phyloP scores from a whole-genome alignment of 2,329 filamentous ascomycete genomes.

The Keithomyces neogunnii region DNA sequence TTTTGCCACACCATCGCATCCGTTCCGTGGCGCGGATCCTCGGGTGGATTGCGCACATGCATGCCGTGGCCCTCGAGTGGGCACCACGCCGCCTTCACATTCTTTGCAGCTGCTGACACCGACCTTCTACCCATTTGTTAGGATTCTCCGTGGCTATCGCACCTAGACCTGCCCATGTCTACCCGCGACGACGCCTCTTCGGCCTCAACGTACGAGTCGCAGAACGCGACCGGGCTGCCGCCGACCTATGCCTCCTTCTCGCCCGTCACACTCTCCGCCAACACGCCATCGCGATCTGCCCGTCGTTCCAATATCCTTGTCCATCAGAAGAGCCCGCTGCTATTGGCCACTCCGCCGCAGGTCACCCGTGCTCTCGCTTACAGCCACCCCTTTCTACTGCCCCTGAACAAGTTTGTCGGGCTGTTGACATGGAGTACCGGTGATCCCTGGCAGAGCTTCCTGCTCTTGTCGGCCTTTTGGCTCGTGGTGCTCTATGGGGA shows the following conservation, averaged over 20 bases:
- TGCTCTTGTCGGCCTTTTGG: constrained; percentile 82
- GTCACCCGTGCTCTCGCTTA: constrained; percentile 91
- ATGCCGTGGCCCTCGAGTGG: not conserved
- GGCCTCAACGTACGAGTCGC: constrained; percentile 23
- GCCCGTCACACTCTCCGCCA: constrained; percentile 65
- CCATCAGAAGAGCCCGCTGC: constrained; percentile 88
- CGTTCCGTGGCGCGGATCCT: not conserved
- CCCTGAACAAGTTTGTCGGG: constrained; percentile 76
- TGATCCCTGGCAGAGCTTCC: constrained; percentile 95
- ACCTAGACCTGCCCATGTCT: constrained; percentile 31
- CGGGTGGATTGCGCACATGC: not conserved
- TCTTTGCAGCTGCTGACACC: constrained; percentile 10
- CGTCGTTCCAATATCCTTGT: constrained; percentile 88
- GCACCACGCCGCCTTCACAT: not conserved
- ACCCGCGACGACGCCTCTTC: constrained; percentile 27
- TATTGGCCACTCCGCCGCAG: constrained; percentile 89
- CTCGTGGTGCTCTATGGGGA: constrained; percentile 79
- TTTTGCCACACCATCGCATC: not conserved
- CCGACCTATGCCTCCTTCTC: constrained; percentile 88
- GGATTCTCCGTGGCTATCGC: constrained; percentile 44
- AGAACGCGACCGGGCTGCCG: constrained; percentile 31
- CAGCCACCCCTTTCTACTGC: constrained; percentile 87
- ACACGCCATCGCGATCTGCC: constrained; percentile 49
- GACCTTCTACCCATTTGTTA: constrained; percentile 7
- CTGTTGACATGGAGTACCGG: constrained; percentile 88